These are phyloP conservation scores for Saccharomycopsis microspora DNA, from an alignment of 805 yeast genomes.

Conservation along the genomic window DNA sequence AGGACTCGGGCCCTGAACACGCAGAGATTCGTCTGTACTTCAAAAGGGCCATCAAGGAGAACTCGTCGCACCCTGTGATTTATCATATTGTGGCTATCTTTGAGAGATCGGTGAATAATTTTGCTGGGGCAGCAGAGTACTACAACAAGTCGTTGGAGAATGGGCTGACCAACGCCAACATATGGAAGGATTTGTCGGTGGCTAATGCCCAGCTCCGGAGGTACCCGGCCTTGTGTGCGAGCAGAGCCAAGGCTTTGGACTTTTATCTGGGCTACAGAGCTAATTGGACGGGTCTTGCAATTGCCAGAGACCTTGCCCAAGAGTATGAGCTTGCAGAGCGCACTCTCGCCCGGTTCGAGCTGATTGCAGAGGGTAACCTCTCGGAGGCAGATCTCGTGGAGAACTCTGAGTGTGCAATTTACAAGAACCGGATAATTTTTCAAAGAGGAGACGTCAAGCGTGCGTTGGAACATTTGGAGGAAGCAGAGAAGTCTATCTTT, in stretches of 20 bases:
- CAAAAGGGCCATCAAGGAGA: constrained; percentile 47
- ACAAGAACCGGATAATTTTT: constrained; percentile 57
- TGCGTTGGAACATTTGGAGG: constrained; percentile 51
- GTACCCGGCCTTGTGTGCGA: constrained; percentile 44
- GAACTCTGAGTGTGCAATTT: constrained; percentile 69
- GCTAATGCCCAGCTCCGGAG: constrained; percentile 76
- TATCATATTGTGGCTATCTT: constrained; percentile 82
- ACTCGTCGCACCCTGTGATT: constrained; percentile 53
- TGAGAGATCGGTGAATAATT: constrained; percentile 58
- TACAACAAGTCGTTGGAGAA: constrained; percentile 63
- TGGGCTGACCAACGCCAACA: constrained; percentile 68
- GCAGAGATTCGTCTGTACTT: constrained; percentile 34
- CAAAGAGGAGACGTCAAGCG: constrained; percentile 50
- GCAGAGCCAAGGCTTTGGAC: constrained; percentile 61
- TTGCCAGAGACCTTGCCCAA: constrained; percentile 69
- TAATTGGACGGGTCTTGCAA: constrained; percentile 81
- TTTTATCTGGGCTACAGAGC: constrained; percentile 74
- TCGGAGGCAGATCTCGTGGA: constrained; percentile 61
- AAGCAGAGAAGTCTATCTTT: constrained; percentile 38
- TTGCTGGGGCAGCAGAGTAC: constrained; percentile 68
- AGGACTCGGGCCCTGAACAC: constrained; percentile 33
- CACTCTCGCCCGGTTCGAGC: constrained; percentile 68
- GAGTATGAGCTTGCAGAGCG: constrained; percentile 60
- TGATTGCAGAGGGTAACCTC: constrained; percentile 54
- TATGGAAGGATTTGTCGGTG: constrained; percentile 71